Evolutionary conservation across 1,284 basidiomycete species (phyloP).

Genomic region (Porodaedalea pini): DNA sequence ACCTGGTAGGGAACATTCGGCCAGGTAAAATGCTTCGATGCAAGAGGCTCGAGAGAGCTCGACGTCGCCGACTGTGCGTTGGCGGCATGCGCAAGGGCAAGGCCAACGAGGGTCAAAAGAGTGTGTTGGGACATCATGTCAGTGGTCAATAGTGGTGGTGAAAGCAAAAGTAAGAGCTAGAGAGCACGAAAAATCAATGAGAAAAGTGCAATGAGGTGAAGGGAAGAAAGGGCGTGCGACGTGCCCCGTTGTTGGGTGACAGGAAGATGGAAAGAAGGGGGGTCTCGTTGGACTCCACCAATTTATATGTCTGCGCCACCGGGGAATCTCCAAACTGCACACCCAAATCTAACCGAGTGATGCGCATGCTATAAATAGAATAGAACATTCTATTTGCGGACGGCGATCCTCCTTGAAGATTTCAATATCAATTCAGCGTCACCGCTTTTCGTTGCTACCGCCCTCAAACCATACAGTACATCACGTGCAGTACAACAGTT

Average conservation of each 20-base stretch:
- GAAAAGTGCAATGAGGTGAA: constrained; percentile 1
- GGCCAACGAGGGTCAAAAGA: constrained; percentile 22
- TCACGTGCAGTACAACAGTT: not conserved
- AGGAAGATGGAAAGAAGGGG: constrained; percentile 6
- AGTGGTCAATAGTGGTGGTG: not conserved
- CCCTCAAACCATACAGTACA: not conserved
- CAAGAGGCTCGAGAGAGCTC: constrained; percentile 22
- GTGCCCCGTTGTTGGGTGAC: constrained; percentile 3
- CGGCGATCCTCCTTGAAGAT: not conserved
- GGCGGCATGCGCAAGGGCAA: constrained; percentile 15
- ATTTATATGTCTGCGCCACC: constrained; percentile 9
- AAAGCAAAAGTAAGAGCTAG: not conserved
- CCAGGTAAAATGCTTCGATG: constrained; percentile 23
- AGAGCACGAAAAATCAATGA: not conserved
- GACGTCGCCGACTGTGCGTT: constrained; percentile 18
- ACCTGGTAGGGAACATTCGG: constrained; percentile 45
- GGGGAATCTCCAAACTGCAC: not conserved
- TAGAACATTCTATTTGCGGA: not conserved
- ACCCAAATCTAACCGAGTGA: constrained; percentile 9
- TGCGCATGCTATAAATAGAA: not conserved
- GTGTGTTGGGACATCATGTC: constrained; percentile 22
- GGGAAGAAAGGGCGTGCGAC: not conserved
- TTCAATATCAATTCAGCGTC: too few species aligned
- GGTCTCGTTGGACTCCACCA: not conserved
- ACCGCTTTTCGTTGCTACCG: not conserved